phyloP scores from a whole-genome alignment of 495 filamentous ascomycete species.

The Neurospora sp. region DNA sequence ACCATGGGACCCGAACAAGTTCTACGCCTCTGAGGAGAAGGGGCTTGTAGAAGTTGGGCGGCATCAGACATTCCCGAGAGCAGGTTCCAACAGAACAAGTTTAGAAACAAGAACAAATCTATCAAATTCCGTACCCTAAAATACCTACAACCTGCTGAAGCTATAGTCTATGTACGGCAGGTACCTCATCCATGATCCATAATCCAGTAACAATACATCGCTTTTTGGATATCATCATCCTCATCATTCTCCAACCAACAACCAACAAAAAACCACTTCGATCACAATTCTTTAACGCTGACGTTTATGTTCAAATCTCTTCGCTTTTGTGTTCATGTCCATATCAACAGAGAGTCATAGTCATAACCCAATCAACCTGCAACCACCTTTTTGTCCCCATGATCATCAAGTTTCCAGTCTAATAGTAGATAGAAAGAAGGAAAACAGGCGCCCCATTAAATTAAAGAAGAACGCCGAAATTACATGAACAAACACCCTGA shows the following conservation, averaged over 20 bases:
- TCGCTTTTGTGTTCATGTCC: not conserved
- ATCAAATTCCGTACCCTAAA: not conserved
- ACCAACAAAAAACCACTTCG: not conserved
- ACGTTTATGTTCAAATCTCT: not conserved
- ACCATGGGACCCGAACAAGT: too few species aligned
- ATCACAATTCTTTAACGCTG: not conserved
- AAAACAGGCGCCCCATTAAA: not conserved
- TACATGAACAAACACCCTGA: not conserved
- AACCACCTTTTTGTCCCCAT: not conserved
- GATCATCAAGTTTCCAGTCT: not conserved
- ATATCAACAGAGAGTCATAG: not conserved
- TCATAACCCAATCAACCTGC: not conserved
- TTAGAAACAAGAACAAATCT: not conserved
- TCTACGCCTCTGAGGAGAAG: too few species aligned
- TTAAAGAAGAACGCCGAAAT: not conserved
- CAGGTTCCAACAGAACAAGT: not conserved
- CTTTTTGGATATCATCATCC: not conserved
- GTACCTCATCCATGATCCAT: not conserved
- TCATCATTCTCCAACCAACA: not conserved
- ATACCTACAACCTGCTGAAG: not conserved
- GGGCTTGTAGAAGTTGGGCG: too few species aligned
- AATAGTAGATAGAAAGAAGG: not conserved
- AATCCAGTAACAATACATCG: not conserved
- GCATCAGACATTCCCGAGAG: not conserved
- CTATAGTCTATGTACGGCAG: not conserved